These are phyloP conservation scores for Candida sakaeoensis DNA, from an alignment of 805 yeast species.

Conservation along the genomic window DNA sequence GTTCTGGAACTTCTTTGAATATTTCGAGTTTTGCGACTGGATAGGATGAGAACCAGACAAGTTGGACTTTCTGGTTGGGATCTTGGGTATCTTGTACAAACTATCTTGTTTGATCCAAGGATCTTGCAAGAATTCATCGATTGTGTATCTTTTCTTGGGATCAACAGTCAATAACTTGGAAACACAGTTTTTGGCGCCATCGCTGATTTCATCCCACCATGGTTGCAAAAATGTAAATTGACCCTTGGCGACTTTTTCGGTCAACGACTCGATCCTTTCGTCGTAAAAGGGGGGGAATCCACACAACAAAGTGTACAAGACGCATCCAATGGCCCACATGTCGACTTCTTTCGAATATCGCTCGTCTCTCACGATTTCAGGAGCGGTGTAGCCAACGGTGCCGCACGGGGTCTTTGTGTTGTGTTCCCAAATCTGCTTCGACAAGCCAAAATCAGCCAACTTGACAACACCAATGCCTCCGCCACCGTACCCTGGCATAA, in stretches of 20 bases:
- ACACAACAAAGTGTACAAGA: conserved; percentile 84
- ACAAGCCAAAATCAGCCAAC: conserved; percentile 92
- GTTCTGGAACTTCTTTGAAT: conserved; percentile 23
- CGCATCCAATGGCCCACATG: conserved; percentile 99
- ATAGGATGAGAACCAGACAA: conserved; percentile 21
- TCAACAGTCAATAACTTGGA: conserved; percentile 66
- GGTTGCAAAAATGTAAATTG: conserved; percentile 73
- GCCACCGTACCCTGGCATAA: conserved; percentile 77
- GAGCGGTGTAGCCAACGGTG: conserved; percentile 97
- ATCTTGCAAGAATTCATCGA: conserved; percentile 67
- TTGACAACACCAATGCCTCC: conserved; percentile 89
- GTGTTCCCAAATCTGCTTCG: conserved; percentile 83
- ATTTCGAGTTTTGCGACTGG: conserved; percentile 17
- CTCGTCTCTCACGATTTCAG: conserved; percentile 94
- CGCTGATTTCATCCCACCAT: conserved; percentile 85
- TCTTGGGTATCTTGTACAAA: conserved; percentile 8
- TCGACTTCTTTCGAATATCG: conserved; percentile 91
- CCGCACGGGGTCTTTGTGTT: conserved; percentile 98
- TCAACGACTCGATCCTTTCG: conserved; percentile 67
- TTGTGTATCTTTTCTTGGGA: conserved; percentile 62
- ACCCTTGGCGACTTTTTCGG: conserved; percentile 77
- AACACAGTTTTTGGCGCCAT: conserved; percentile 68
- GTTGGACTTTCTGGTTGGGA: conserved; percentile 3
- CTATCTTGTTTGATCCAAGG: conserved; percentile 58
- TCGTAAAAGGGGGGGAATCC: conserved; percentile 98